A percentile compares a stretch with the other conserved stretches of the same genome.
Conservation (phyloP, 305 asterid species). For the Withania somnifera region DNA sequence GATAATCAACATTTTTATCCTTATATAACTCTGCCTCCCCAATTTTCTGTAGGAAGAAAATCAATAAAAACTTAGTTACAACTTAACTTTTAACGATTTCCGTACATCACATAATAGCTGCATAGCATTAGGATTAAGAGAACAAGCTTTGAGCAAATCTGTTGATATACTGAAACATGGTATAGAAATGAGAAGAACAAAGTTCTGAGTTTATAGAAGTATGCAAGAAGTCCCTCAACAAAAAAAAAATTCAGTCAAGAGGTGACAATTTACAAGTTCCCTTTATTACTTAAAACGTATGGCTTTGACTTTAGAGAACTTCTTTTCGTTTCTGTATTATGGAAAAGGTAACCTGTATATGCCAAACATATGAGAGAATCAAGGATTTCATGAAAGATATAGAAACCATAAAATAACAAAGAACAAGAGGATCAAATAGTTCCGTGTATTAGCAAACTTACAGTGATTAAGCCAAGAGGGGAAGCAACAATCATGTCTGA, state of each 20-base stretch:
- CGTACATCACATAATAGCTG: not conserved
- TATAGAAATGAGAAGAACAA: not conserved
- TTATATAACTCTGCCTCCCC: conserved; percentile 63
- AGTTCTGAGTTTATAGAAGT: not conserved
- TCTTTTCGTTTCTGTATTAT: not conserved
- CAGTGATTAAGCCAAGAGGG: conserved; percentile 84
- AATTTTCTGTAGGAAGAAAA: conserved; percentile 54
- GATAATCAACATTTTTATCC: conserved; percentile 85
- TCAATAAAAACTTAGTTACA: not conserved
- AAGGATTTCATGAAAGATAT: not conserved
- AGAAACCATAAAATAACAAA: not conserved
- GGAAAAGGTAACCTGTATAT: not conserved
- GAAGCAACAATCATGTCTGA: conserved; percentile 93
- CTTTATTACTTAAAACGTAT: not conserved
- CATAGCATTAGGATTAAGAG: not conserved
- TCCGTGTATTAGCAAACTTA: conserved; percentile 16
- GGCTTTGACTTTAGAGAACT: not conserved
- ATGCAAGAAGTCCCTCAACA: not conserved
- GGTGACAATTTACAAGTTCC: not conserved
- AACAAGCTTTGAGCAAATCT: not conserved
- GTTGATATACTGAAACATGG: not conserved
- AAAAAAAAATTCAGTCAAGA: not conserved
- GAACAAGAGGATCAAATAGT: not conserved
- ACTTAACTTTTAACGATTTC: not conserved
- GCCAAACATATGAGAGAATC: not conserved